Evolutionary conservation across 1,284 basidiomycete genomes (phyloP).

Genomic region (Tylopilus orsonianus): DNA sequence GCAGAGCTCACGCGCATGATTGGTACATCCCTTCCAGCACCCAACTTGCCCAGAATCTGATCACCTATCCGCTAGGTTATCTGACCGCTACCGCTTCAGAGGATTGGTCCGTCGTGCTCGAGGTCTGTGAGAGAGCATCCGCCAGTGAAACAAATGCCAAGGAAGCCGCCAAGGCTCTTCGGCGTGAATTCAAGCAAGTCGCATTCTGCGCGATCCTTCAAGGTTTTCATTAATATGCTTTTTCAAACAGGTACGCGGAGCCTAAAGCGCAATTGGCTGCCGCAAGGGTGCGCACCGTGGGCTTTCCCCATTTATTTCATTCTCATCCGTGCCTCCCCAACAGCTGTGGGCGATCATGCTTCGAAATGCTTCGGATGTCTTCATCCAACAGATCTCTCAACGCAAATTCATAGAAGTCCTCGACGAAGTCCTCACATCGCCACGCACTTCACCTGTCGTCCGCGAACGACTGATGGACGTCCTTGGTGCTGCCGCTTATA

Average conservation of each 20-base stretch:
- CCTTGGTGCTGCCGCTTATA: constrained; percentile 69
- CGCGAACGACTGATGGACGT: constrained; percentile 70
- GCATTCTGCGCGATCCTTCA: background rate
- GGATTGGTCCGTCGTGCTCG: constrained; percentile 75
- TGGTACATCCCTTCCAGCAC: constrained; percentile 40
- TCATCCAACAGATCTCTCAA: constrained; percentile 66
- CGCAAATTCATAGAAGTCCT: constrained; percentile 75
- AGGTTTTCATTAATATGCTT: background rate
- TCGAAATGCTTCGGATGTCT: constrained; percentile 63
- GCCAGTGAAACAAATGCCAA: constrained; percentile 66
- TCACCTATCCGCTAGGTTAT: constrained; percentile 47
- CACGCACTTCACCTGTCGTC: constrained; percentile 68
- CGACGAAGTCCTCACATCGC: constrained; percentile 61
- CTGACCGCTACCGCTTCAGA: constrained; percentile 73
- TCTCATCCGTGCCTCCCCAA: constrained; percentile 8
- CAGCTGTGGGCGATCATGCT: constrained; percentile 86
- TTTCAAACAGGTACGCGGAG: constrained; percentile 58
- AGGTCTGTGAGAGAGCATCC: constrained; percentile 75
- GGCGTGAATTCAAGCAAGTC: constrained; percentile 74
- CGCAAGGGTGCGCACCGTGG: constrained; percentile 50
- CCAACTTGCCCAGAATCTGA: constrained; percentile 1
- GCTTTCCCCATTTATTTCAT: background rate
- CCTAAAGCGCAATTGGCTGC: constrained; percentile 70
- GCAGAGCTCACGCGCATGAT: constrained; percentile 69
- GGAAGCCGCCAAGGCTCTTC: constrained; percentile 69